Evolutionary conservation across 306 rosid genomes (phyloP), one percentile per base, ranked within the genome.

Genomic region (Cyclanthera cordifolia): DNA sequence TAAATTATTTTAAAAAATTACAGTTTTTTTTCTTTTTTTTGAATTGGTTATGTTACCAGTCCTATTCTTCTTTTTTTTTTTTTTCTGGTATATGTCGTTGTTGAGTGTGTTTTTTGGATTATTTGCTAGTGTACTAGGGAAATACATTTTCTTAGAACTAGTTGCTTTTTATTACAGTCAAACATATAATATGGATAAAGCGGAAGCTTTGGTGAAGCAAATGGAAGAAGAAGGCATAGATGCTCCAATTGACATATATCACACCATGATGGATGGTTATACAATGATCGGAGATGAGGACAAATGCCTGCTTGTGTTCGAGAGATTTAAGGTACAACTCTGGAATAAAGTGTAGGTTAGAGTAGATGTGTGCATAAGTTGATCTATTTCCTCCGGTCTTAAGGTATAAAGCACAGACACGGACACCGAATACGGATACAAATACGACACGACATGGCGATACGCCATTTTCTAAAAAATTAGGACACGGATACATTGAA

Each of bases 151-250:
- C 23, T 24, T 16, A 24, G 25, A 46, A 32, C 13, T 57, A 58
- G 8, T 58, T 43, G 4, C 21, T 41, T 27, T 25, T 51, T 69
- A 75, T 73, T 66, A n/a, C 75, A 93, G 98, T 78, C 98, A 89
- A 83, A 51, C 85, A 8, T 73, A 86, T 83, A 82, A 89, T 75
- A 89, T 89, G 95, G 83, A 79, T 74, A 81, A 73, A 68, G 96
- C 98, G 24, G 95, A 93, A 79, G 85, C 83, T 69, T 84, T 93
- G 82, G 96, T 93, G 76, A 85, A 90, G 85, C 94, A 93, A 75
- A 93, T 93, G 96, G 98, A 93, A 87, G 98, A 83, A 86, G 89
- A 88, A 63, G 98, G 98, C 64, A 93, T 93, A 73, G 96, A 93
- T 83, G 98, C 95, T 76, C 84, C 89, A 23, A 82, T 89, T n/a